phyloP scores from a whole-genome alignment of 1,284 basidiomycete species.

The Sanghuangporus baumii region DNA sequence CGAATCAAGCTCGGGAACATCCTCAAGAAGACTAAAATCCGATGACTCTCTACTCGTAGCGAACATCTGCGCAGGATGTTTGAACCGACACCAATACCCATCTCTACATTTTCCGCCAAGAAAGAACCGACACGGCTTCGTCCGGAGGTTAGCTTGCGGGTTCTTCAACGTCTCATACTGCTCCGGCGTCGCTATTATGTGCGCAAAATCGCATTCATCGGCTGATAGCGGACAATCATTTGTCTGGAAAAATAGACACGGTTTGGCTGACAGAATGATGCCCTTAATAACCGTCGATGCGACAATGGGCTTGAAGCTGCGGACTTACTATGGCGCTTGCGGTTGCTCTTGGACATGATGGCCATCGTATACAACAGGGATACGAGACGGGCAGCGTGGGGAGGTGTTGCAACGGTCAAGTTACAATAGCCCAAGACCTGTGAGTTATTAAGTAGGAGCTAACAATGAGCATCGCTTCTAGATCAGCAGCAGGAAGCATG shows the following conservation, averaged over 20 bases:
- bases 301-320: not conserved
- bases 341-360: slow-evolving; percentile 9
- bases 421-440: not conserved
- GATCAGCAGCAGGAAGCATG: not conserved
- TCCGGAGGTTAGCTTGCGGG: slow-evolving; percentile 18
- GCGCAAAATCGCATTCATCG: slow-evolving; percentile 23
- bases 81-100: slow-evolving; percentile 23
- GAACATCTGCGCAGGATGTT: slow-evolving; percentile 15
- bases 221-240: slow-evolving; percentile 22
- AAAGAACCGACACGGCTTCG: slow-evolving; percentile 20
- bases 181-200: slow-evolving; percentile 18
- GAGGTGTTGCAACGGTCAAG: not conserved
- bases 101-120: slow-evolving; percentile 19
- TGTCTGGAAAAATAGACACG: slow-evolving; percentile 23
- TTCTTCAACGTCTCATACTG: slow-evolving; percentile 1
- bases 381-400: not conserved
- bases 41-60: slow-evolving; percentile 3
- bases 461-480: slow-evolving; percentile 1
- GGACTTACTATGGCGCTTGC: slow-evolving; percentile 14
- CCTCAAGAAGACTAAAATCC: not conserved
- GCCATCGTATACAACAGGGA: not conserved
- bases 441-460: not conserved
- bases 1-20: not conserved
- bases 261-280: slow-evolving; percentile 19
- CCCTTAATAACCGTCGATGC: not conserved